These are phyloP conservation scores for Cicer bijugum DNA, from an alignment of 306 rosid genomes.

Conservation along the genomic window DNA sequence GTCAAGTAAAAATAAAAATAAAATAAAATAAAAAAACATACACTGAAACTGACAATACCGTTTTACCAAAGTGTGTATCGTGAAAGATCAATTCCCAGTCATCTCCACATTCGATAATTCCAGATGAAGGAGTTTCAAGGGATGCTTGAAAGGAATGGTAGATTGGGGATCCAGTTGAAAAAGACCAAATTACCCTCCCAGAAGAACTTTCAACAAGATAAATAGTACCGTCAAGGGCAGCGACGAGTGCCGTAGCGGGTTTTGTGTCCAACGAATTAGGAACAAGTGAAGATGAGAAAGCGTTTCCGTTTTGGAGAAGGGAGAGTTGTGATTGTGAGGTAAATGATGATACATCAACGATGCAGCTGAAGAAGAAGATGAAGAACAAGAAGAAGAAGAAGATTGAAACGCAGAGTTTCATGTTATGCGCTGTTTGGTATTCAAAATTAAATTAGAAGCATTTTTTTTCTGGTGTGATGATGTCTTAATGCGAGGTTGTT, in stretches of 20 bases:
- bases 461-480: neutral
- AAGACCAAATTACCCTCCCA: conserved; percentile 24
- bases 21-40: neutral
- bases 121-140: neutral
- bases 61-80: conserved; percentile 17
- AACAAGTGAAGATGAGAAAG: neutral
- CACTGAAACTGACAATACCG: conserved; percentile 10
- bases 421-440: neutral
- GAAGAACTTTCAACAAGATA: conserved; percentile 11
- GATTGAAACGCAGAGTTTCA: conserved; percentile 3
- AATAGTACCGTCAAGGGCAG: conserved; percentile 10
- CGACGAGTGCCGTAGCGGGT: neutral
- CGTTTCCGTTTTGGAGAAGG: neutral
- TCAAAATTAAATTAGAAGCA: neutral
- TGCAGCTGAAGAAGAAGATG: neutral
- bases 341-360: neutral
- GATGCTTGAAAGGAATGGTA: neutral
- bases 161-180: conserved; percentile 1
- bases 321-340: conserved; percentile 2
- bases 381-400: neutral
- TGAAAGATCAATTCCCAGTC: conserved; percentile 13
- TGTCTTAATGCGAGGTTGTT: neutral
- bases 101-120: neutral
- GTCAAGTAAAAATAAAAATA: neutral
- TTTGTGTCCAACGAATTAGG: neutral